These are phyloP conservation scores for Oryza glaberrima DNA, from an alignment of 176 grass and related monocot genomes.

Conservation along the genomic window DNA sequence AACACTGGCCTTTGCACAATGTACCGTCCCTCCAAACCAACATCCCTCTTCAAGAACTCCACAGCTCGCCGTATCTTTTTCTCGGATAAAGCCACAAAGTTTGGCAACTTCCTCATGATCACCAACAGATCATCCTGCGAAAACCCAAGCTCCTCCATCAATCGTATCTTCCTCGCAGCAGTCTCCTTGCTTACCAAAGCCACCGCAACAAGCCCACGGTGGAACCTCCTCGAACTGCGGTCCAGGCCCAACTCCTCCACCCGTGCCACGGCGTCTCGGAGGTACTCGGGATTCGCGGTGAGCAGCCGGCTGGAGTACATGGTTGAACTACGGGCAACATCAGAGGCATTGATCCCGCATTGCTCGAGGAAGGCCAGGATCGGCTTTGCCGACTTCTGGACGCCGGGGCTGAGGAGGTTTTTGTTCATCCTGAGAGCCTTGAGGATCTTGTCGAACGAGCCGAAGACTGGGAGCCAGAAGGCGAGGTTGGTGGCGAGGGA, in stretches of 20 bases:
- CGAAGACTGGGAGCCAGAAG: slow-evolving; percentile 40
- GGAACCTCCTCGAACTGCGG: slow-evolving; percentile 8
- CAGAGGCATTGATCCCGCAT: not conserved
- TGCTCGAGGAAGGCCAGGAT: not conserved
- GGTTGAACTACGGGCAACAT: not conserved
- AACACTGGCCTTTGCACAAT: too few relatives aligned
- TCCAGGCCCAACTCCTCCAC: slow-evolving; percentile 17
- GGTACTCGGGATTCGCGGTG: not conserved
- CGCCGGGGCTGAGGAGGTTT: not conserved
- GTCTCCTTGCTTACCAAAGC: not conserved
- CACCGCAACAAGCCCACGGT: not conserved
- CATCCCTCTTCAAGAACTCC: too few relatives aligned
- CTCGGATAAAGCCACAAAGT: too few relatives aligned
- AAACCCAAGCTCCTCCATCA: not conserved
- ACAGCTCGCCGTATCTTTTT: too few relatives aligned
- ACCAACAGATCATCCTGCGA: not conserved
- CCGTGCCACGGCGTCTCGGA: not conserved
- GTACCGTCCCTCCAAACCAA: too few relatives aligned
- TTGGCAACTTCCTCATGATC: not conserved
- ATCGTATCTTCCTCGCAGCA: not conserved
- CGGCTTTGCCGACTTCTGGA: slow-evolving; percentile 16
- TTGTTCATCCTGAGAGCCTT: not conserved
- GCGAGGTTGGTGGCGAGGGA: not conserved
- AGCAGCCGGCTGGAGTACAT: slow-evolving; percentile 4
- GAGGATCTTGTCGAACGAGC: slow-evolving; percentile 30